Evolutionary conservation across 148 eudicot genomes (phyloP).

Genomic region (Rhododendron kiyosumense): DNA sequence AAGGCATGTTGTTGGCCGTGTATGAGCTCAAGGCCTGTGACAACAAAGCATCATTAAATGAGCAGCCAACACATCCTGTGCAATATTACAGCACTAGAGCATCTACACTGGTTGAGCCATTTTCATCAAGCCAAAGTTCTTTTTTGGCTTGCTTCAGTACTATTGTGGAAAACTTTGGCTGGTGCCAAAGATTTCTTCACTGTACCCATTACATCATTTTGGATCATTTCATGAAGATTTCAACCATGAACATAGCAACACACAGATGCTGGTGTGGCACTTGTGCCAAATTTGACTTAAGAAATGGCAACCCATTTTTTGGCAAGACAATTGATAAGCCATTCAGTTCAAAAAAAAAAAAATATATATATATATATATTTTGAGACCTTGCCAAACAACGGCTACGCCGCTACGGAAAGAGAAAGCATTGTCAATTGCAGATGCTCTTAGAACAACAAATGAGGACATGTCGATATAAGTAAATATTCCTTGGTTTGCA

Average conservation of each 20-base stretch:
- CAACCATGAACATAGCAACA: background rate
- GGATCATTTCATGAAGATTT: background rate
- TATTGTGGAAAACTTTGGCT: background rate
- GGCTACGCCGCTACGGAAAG: background rate
- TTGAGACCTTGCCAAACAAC: background rate
- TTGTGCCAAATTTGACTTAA: background rate
- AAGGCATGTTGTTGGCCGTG: conserved; percentile 43
- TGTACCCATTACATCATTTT: background rate
- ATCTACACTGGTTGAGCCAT: background rate
- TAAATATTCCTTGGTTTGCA: background rate
- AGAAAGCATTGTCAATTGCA: background rate
- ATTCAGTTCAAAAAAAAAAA: background rate
- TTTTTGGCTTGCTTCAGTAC: background rate
- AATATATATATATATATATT: background rate
- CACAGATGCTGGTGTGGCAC: background rate
- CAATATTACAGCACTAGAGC: background rate
- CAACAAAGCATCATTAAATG: conserved; percentile 11
- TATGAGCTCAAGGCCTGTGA: conserved; percentile 57
- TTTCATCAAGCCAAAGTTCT: background rate
- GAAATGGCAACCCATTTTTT: background rate
- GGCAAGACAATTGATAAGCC: background rate
- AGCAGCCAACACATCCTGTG: background rate
- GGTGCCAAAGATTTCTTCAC: background rate
- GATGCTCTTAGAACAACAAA: background rate
- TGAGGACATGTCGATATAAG: background rate